Conservation (phyloP, 2,329 filamentous ascomycete species). For the Bipolaris gigantea region DNA sequence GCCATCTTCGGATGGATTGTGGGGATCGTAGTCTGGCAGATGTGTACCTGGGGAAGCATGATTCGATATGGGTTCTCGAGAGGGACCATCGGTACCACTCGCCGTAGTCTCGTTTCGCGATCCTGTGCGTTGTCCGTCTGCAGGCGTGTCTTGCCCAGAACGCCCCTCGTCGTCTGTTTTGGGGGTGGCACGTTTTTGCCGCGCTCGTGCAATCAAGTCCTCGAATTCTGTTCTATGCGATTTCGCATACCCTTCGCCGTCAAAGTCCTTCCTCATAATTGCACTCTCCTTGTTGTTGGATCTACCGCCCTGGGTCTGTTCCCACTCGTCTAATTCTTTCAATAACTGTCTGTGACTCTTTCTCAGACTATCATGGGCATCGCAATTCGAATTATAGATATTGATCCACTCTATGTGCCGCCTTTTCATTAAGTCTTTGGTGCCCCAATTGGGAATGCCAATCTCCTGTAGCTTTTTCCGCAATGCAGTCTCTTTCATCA, state of each 20-base stretch:
- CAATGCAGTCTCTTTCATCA: slow-evolving; percentile 77
- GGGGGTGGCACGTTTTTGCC: slow-evolving; percentile 53
- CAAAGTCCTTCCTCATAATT: slow-evolving; percentile 87
- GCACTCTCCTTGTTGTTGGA: slow-evolving; percentile 45
- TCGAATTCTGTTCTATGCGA: slow-evolving; percentile 76
- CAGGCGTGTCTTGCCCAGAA: slow-evolving; percentile 13
- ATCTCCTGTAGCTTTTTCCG: slow-evolving; percentile 80
- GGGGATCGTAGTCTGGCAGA: slow-evolving; percentile 1
- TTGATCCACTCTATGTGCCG: slow-evolving; percentile 94
- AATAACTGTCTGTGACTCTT: slow-evolving; percentile 72
- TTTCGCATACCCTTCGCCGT: slow-evolving; percentile 72
- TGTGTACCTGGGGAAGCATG: slow-evolving; percentile 2
- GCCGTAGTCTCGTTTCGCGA: background rate
- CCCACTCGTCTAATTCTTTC: slow-evolving; percentile 82
- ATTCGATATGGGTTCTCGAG: background rate
- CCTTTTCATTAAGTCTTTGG: slow-evolving; percentile 69
- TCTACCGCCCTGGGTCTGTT: slow-evolving; percentile 72
- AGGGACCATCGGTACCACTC: slow-evolving; percentile 5
- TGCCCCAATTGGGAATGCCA: slow-evolving; percentile 72
- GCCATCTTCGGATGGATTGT: slow-evolving; percentile 27
- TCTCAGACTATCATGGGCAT: slow-evolving; percentile 66
- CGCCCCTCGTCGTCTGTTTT: slow-evolving; percentile 27
- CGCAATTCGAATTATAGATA: slow-evolving; percentile 95
- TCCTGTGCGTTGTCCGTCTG: slow-evolving; percentile 2
- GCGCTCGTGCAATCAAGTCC: slow-evolving; percentile 76